Base-by-base conservation (phyloP, 441 rosid genomes). In the Metrosideros polymorpha region DNA sequence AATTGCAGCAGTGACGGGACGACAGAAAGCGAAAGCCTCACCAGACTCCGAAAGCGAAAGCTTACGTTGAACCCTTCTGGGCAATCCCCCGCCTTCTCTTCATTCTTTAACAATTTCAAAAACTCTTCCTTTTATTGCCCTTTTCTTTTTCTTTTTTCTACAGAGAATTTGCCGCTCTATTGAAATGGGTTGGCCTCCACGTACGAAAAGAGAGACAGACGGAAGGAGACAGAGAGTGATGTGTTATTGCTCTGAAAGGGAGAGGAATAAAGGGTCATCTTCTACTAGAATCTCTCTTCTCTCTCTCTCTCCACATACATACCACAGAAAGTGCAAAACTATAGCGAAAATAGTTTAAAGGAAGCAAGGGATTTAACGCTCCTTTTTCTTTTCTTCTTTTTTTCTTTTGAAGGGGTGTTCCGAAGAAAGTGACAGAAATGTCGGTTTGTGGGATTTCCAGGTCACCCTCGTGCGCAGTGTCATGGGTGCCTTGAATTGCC, bases 21-120 rank as follows among this genome's bases (percentile, higher is more conserved):
- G 85, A 42, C 35, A 19, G 91, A 91, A 88, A 90, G 91, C 91
- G 89, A 88, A 50, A 87, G 87, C 88, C 89, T 85, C 83, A 89
- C 92, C 93, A 22, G 71, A 84, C 90, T 82, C 88, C n/a, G 90
- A 90, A 84, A 89, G 89, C 84, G 91, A 91, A 90, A 90, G 87
- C 90, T 84, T 82, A 49, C 87, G 45, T 49, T 83, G 66, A 56
- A 82, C 12, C 82, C 5, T 49, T 43, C 15, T 30, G 47, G n/a
- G 52, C 59, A 12, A 84, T 1, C 1, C 52, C 83, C 12, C 43
- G 25, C 52, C 17, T 43, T 25, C n/a, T 30, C 51, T 39, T n/a
- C 49, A 3, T 71, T 71, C 79, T 71, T 22, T 71, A 39, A 39
- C 79, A 22, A 22, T 22, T 71, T 71, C 47, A 71, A 71, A 39